Percentiles rank a stretch among this genome's conserved stretches.
Conservation (phyloP, 1,139 yeast genomes). For the Saccharomyces uvarum region DNA sequence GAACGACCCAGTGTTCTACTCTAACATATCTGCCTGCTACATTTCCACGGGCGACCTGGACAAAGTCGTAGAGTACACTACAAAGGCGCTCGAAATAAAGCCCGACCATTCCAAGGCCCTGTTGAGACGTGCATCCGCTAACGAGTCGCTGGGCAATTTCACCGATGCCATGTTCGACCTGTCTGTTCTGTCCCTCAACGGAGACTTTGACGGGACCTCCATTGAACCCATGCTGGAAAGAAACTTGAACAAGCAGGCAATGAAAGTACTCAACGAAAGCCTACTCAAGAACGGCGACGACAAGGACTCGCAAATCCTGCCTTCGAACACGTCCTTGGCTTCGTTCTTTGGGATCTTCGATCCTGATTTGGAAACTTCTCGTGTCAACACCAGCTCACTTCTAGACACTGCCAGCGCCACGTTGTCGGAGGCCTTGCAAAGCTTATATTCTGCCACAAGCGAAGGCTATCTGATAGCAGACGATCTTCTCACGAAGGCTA, state of each 20-base stretch:
- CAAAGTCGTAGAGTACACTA: conserved; percentile 77
- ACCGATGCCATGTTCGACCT: conserved; percentile 83
- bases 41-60: conserved; percentile 70
- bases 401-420: conserved; percentile 47
- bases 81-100: conserved; percentile 72
- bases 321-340: conserved; percentile 74
- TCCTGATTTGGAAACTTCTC: conserved; percentile 24
- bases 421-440: conserved; percentile 59
- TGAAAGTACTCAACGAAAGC: conserved; percentile 54
- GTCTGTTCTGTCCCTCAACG: conserved; percentile 69
- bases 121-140: conserved; percentile 71
- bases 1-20: conserved; percentile 76
- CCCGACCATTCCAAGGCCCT: conserved; percentile 86
- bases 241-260: conserved; percentile 67
- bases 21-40: conserved; percentile 91
- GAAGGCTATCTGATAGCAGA: conserved; percentile 73
- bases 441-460: conserved; percentile 53
- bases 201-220: conserved; percentile 68
- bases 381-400: conserved; percentile 33
- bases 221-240: conserved; percentile 78
- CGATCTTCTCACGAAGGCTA: conserved; percentile 57
- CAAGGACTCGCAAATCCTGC: conserved; percentile 43
- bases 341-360: conserved; percentile 65
- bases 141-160: conserved; percentile 68
- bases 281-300: conserved; percentile 38